Percentiles rank a stretch among this genome's conserved stretches.
phyloP scores from a whole-genome alignment of 306 rosid species.

The Castanopsis chinensis region DNA sequence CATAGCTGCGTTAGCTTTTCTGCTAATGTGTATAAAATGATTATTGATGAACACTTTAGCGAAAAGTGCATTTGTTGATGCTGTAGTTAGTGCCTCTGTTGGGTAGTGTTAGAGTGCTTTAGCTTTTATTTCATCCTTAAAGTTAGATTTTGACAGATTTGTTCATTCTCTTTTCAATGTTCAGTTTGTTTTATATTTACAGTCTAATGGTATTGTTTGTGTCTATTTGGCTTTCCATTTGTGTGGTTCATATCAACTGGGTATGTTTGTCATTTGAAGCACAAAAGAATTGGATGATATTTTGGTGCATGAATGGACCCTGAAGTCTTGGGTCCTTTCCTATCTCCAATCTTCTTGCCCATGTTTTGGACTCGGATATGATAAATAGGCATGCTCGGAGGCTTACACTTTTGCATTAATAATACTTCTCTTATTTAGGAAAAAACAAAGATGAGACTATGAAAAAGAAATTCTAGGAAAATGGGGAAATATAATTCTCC shows the following conservation, averaged over 20 bases:
- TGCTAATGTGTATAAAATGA: constrained; percentile 31
- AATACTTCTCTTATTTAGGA: no score
- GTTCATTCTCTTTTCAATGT: constrained; percentile 13
- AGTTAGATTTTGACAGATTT: constrained; percentile 18
- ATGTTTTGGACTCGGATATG: no score
- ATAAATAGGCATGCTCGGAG: no score
- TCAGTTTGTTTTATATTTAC: constrained; percentile 11
- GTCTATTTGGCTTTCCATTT: not conserved
- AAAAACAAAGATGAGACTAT: not conserved
- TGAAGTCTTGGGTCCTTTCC: not conserved
- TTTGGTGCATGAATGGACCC: not conserved
- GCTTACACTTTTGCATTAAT: no score
- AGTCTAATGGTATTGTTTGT: not conserved
- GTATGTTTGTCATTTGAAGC: not conserved
- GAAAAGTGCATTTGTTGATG: constrained; percentile 41
- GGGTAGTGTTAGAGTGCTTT: constrained; percentile 19
- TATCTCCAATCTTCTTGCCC: no score
- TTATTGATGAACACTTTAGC: constrained; percentile 12
- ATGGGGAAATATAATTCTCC: no score
- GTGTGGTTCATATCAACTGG: not conserved
- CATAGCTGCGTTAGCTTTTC: constrained; percentile 8
- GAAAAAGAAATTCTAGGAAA: not conserved
- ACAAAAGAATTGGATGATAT: not conserved
- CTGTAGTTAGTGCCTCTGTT: constrained; percentile 25
- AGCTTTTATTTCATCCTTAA: constrained; percentile 23